Evolutionary conservation across 768 basidiomycete species (phyloP).

Genomic region (Coprinopsis marcescibilis): DNA sequence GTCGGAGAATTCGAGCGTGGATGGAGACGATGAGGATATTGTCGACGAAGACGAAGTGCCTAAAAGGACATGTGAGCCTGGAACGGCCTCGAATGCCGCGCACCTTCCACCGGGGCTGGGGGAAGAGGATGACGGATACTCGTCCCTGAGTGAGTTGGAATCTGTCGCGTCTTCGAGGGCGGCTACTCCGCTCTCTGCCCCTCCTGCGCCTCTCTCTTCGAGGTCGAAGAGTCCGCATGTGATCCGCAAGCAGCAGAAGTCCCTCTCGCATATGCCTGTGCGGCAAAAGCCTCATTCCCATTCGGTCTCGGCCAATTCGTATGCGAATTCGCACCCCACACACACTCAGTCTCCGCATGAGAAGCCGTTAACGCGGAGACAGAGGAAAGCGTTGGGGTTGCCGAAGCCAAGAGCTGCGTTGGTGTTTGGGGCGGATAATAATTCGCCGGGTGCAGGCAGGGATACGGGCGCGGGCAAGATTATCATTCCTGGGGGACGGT

Average conservation of each 20-base stretch:
- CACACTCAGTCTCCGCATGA: constrained; percentile 17
- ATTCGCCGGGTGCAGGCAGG: constrained; percentile 23
- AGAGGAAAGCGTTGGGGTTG: constrained; percentile 64
- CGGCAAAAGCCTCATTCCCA: background rate
- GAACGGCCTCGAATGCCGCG: constrained; percentile 17
- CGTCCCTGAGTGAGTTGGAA: constrained; percentile 11
- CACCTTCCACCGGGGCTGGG: background rate
- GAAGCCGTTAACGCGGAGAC: constrained; percentile 53
- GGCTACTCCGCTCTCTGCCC: background rate
- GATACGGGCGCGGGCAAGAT: constrained; percentile 54
- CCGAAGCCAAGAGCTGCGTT: constrained; percentile 45
- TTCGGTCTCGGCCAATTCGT: too few relatives aligned
- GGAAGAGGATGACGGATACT: background rate
- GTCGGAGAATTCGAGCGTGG: constrained; percentile 12
- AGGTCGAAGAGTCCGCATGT: constrained; percentile 18
- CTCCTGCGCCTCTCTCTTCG: background rate
- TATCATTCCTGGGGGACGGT: constrained; percentile 61
- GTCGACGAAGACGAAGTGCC: constrained; percentile 15
- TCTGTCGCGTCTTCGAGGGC: background rate
- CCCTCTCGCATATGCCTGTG: background rate
- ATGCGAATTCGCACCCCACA: too few relatives aligned
- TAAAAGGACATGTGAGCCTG: constrained; percentile 27
- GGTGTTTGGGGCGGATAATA: constrained; percentile 13
- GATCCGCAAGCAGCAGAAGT: constrained; percentile 14
- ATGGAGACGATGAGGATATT: constrained; percentile 14